These are phyloP conservation scores for Drechslerella dactyloides DNA, from an alignment of 2,329 filamentous ascomycete genomes.

Conservation along the genomic window DNA sequence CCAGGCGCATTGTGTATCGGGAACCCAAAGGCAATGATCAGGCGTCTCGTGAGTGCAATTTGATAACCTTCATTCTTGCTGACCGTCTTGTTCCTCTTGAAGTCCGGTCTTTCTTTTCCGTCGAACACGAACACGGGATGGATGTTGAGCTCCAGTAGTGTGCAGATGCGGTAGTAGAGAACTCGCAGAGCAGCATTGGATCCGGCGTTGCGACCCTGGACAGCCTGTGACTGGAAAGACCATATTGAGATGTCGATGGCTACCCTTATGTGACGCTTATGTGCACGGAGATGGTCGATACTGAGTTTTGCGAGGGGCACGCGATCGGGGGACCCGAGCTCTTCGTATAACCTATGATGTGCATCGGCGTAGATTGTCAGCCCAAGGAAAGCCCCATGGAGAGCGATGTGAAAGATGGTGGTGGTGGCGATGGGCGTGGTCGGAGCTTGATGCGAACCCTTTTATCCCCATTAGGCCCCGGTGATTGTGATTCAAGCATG, in stretches of 20 bases:
- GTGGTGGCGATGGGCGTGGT: background rate
- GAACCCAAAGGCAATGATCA: constrained; percentile 86
- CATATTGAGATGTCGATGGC: constrained; percentile 96
- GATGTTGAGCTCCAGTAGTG: constrained; percentile 76
- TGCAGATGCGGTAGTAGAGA: constrained; percentile 81
- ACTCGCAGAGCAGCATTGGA: constrained; percentile 30
- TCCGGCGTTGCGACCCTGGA: constrained; percentile 25
- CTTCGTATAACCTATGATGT: constrained; percentile 76
- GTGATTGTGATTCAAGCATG: background rate
- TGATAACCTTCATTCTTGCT: constrained; percentile 69
- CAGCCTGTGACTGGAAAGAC: constrained; percentile 83
- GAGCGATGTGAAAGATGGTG: background rate
- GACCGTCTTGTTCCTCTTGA: constrained; percentile 85
- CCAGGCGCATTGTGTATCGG: constrained; percentile 84
- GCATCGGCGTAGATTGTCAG: background rate
- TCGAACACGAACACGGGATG: constrained; percentile 91
- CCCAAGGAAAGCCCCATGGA: background rate
- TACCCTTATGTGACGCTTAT: constrained; percentile 76
- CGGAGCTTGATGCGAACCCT: constrained; percentile 19
- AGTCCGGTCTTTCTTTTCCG: constrained; percentile 79
- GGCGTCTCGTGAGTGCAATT: constrained; percentile 77
- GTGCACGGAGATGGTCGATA: constrained; percentile 74
- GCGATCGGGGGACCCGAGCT: constrained; percentile 80
- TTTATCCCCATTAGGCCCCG: constrained; percentile 31
- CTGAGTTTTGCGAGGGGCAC: constrained; percentile 83